phyloP scores from a whole-genome alignment of 495 filamentous ascomycete species.

The Aspergillus diversus region DNA sequence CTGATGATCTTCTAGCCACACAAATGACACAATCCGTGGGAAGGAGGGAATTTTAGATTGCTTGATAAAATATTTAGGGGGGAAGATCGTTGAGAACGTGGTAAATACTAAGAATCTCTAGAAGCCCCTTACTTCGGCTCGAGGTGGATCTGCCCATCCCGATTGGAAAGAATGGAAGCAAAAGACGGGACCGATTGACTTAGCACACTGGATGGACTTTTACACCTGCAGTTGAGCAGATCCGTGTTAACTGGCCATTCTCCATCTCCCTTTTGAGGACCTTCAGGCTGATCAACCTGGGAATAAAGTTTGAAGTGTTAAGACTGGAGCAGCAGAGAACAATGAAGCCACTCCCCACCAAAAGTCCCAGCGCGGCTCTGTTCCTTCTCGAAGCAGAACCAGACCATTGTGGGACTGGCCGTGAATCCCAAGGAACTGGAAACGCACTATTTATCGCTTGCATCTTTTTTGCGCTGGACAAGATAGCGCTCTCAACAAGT shows the following conservation, averaged over 20 bases:
- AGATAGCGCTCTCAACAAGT: neutral
- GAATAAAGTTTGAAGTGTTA: constrained; percentile 8
- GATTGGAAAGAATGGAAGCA: neutral
- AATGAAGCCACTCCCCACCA: neutral
- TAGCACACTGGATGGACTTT: neutral
- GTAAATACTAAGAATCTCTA: neutral
- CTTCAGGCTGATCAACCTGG: constrained; percentile 20
- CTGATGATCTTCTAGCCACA: neutral
- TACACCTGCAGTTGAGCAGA: neutral
- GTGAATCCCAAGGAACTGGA: constrained; percentile 1
- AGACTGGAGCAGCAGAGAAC: neutral
- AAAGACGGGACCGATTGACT: neutral
- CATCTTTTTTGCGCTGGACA: neutral
- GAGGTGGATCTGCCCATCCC: constrained; percentile 1
- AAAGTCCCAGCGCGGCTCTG: neutral
- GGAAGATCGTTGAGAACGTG: constrained; percentile 6
- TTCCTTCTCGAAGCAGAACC: neutral
- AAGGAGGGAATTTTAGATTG: neutral
- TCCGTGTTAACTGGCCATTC: neutral
- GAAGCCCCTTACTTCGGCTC: constrained; percentile 15
- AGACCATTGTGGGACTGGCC: neutral
- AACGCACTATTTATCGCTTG: neutral
- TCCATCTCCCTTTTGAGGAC: constrained; percentile 10
- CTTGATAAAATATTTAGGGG: neutral
- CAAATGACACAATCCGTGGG: neutral